phyloP scores from a whole-genome alignment of 495 filamentous ascomycete genomes.

The Aspergillus sclerotiicarbonarius region DNA sequence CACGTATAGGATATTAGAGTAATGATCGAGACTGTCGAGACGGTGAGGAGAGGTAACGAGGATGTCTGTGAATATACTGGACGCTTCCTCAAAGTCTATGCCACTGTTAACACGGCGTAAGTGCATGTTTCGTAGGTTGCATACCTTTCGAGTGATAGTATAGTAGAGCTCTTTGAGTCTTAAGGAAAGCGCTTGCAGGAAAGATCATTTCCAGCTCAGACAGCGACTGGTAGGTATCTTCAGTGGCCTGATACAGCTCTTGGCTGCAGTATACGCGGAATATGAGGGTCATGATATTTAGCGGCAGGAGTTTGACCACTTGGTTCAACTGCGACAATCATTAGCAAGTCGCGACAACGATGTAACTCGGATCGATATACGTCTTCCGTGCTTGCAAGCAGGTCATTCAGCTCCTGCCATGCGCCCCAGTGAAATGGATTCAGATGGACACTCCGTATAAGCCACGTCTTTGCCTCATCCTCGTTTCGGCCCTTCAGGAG shows the following conservation, averaged over 20 bases:
- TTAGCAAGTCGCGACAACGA: slow-evolving; percentile 12
- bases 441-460: slow-evolving; percentile 78
- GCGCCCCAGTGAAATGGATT: slow-evolving; percentile 96
- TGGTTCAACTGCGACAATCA: slow-evolving; percentile 48
- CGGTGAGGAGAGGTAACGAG: slow-evolving; percentile 79
- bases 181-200: slow-evolving; percentile 79
- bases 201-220: slow-evolving; percentile 77
- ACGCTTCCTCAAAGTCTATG: slow-evolving; percentile 78
- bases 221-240: slow-evolving; percentile 65
- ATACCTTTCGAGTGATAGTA: slow-evolving; percentile 84
- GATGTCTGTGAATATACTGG: slow-evolving; percentile 79
- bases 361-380: slow-evolving; percentile 48
- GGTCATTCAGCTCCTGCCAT: slow-evolving; percentile 81
- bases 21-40: slow-evolving; percentile 87
- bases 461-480: slow-evolving; percentile 72
- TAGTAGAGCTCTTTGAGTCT: slow-evolving; percentile 83
- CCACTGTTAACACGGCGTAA: slow-evolving; percentile 8
- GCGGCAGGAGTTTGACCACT: slow-evolving; percentile 64
- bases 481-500: slow-evolving; percentile 90
- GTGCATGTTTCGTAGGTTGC: not conserved
- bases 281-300: slow-evolving; percentile 88
- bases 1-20: slow-evolving; percentile 96
- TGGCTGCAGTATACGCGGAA: slow-evolving; percentile 89
- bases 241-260: slow-evolving; percentile 83
- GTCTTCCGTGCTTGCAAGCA: slow-evolving; percentile 78